Evolutionary conservation across 148 eudicot species (phyloP).

Genomic region (Pouteria glomerata): DNA sequence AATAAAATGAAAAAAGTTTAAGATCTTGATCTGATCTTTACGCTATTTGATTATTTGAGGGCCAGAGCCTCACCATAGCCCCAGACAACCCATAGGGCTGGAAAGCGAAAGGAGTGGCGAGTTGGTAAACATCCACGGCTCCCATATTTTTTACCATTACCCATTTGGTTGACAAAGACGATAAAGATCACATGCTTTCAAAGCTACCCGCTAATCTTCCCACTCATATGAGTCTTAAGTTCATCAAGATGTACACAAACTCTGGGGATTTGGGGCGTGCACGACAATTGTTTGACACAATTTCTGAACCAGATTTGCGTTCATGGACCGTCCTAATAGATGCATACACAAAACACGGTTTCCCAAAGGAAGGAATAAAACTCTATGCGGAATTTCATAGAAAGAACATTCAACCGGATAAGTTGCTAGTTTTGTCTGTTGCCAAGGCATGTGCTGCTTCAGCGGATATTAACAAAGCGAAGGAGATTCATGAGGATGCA

Average conservation of each 20-base stretch:
- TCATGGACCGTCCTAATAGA: constrained; percentile 55
- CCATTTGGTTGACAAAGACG: too few species aligned
- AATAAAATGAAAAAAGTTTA: too few species aligned
- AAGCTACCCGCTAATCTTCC: constrained; percentile 45
- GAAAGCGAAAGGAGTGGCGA: too few species aligned
- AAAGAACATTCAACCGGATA: constrained; percentile 34
- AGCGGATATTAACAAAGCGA: constrained; percentile 44
- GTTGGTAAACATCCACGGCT: too few species aligned
- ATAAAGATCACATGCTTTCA: constrained; percentile 21
- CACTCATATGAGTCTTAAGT: constrained; percentile 32
- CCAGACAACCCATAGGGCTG: too few species aligned
- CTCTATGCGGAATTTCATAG: constrained; percentile 34
- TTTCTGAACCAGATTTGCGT: constrained; percentile 51
- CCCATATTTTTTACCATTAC: too few species aligned
- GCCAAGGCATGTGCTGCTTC: constrained; percentile 59
- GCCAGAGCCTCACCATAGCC: too few species aligned
- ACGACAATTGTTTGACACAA: constrained; percentile 66
- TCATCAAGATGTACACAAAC: constrained; percentile 27
- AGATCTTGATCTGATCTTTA: too few species aligned
- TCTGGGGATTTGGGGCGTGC: constrained; percentile 56
- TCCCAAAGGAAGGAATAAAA: constrained; percentile 44
- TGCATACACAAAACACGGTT: constrained; percentile 53
- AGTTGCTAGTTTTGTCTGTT: constrained; percentile 48
- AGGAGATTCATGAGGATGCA: constrained; percentile 53
- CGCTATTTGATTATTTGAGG: too few species aligned